Evolutionary conservation across 2,329 filamentous ascomycete species (phyloP), one percentile per base, ranked within the genome.

Genomic region (Cercospora sojina): DNA sequence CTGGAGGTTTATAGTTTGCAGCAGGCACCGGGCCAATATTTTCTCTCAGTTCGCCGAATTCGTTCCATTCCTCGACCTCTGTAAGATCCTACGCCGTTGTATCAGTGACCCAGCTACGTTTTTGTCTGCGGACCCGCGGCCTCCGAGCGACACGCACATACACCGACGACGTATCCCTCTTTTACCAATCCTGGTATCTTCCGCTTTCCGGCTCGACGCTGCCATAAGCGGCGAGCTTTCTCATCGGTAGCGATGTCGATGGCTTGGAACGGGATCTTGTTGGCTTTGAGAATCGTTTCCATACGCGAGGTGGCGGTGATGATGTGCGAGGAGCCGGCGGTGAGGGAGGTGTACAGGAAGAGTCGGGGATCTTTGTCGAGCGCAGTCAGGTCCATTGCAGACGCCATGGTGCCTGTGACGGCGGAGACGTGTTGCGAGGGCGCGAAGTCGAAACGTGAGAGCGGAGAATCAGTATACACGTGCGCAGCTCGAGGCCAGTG

Each of bases 41-140:
- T 80, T 94, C 88, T 79, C 93, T 92, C 68, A 99, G 86, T 81
- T 98, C 94, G 80, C 93, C 93, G 80, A 96, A 97, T 79, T 99
- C 95, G 82, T 99, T 99, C 95, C 94, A 98, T 78, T 99, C 95
- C 80, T 99, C 95, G 70, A 98, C 88, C 79, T 98, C 90, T 70
- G 94, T 90, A 59, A 97, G 85, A 78, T 97, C 95, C 93, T 97
- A 71, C 3, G 43, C 18, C 43, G 43, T 49, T 47, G 16, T 32
- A 13, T 27, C 35, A 16, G 41, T 55, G 41, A 60, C 13, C 25
- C 25, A 49, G 23, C 35, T 41, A 41, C 25, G 18, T 53, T 6
- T 29, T 32, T 25, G 51, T n/a, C n/a, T 29, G 25, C 27, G 53
- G 49, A 2, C 43, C 32, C 29, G 10, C 35, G 55, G 23, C 18